phyloP scores from a whole-genome alignment of 441 rosid species.

The Iberis amara region DNA sequence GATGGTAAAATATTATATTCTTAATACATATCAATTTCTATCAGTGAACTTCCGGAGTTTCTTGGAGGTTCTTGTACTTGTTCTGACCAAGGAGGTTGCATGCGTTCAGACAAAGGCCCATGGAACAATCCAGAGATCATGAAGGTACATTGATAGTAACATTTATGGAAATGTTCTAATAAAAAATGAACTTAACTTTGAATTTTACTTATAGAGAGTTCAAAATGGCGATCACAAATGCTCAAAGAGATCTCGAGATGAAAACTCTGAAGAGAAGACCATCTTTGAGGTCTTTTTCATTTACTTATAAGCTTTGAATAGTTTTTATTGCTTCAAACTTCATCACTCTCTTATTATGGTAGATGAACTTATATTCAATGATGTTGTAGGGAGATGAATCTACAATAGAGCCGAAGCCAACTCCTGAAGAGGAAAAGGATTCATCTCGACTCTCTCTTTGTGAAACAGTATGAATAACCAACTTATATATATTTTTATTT shows the following conservation, averaged over 20 bases:
- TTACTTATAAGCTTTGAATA: slow-evolving; percentile 1
- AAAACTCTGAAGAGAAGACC: slow-evolving; percentile 38
- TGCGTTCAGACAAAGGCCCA: slow-evolving; percentile 91
- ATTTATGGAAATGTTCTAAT: too few species aligned
- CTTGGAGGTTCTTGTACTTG: slow-evolving; percentile 86
- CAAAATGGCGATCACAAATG: slow-evolving; percentile 63
- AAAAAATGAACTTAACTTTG: too few species aligned
- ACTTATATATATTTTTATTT: slow-evolving; percentile 1
- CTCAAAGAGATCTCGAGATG: slow-evolving; percentile 30
- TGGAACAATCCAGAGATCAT: slow-evolving; percentile 72
- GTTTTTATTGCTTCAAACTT: neutral
- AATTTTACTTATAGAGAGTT: slow-evolving; percentile 61
- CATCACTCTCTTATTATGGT: neutral
- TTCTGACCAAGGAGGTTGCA: slow-evolving; percentile 74
- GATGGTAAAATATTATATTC: too few species aligned
- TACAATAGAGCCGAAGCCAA: slow-evolving; percentile 25
- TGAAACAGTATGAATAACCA: slow-evolving; percentile 35
- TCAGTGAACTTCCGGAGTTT: slow-evolving; percentile 84
- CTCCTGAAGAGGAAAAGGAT: slow-evolving; percentile 25
- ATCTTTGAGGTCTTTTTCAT: slow-evolving; percentile 37
- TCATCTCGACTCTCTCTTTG: slow-evolving; percentile 18
- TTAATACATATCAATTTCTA: too few species aligned
- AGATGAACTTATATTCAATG: slow-evolving; percentile 1
- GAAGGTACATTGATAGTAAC: too few species aligned
- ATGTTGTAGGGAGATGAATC: slow-evolving; percentile 37